Evolutionary conservation across 192 early-diverging fungal genomes (phyloP), one percentile per base, ranked within the genome.

Genomic region (Jimgerdemannia lactiflua): DNA sequence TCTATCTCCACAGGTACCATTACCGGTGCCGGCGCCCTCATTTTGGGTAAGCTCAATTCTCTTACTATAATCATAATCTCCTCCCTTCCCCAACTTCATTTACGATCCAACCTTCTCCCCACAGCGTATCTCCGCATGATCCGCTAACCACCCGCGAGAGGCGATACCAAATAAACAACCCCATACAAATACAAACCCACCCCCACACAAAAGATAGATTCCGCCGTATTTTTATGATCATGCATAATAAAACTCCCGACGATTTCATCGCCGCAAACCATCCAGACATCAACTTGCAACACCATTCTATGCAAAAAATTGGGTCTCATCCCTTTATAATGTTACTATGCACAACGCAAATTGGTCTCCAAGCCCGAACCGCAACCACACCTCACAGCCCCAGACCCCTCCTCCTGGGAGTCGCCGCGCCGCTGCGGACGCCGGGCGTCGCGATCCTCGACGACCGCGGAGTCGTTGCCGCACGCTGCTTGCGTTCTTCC

Each of bases 11-110:
- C 71, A 79, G 80, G 86, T 86, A 94, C 93, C 10, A 92, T 94
- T 67, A 92, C 92, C n/a, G 92, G 91, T 87, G 91, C 91, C 17
- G 93, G 92, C n/a, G 91, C 92, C 41, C 83, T 94, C 74, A 87
- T 94, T 42, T 83, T 94, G 40, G 84, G 84, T 85, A 78, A 82
- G 73, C 59, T 59, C 8, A 59, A 10, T 10, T 59, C 49, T 59
- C 49, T 59, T 59, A 6, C 49, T 1, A 14, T 14, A 59, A 59
- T 59, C 14, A 14, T 10, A 59, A 59, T 59, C 49, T 0, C 29
- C 29, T 29, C 29, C 29, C 29, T 1, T 29, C 29, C 29, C 49
- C 6, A 59, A 6, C 49, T 10, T 59, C 49, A 14, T 14, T 59
- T 10, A 59, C 49, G 14, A 59, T 59, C 49, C 49, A 59, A 10